These are phyloP conservation scores for Ustilago esculenta DNA, from an alignment of 1,284 basidiomycete genomes.

Conservation along the genomic window DNA sequence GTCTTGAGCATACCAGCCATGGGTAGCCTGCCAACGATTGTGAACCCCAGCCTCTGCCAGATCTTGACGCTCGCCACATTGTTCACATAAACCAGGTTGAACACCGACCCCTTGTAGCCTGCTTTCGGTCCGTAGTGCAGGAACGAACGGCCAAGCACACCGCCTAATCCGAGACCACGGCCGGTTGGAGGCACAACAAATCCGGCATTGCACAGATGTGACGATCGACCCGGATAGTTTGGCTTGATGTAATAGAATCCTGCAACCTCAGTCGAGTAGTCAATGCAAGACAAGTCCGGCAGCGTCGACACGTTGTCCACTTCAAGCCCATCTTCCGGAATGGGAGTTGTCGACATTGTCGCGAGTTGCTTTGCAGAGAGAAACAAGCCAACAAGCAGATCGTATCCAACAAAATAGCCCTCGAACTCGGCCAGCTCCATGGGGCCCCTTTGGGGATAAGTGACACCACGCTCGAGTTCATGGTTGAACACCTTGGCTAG, in stretches of 20 bases:
- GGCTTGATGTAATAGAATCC: slow-evolving; percentile 74
- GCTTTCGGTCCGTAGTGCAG: slow-evolving; percentile 75
- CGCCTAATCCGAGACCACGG: slow-evolving; percentile 78
- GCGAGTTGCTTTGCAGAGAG: slow-evolving; percentile 14
- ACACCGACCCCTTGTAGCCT: slow-evolving; percentile 86
- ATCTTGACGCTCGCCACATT: slow-evolving; percentile 78
- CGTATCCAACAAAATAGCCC: slow-evolving; percentile 52
- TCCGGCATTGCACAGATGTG: slow-evolving; percentile 90
- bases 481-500: slow-evolving; percentile 47
- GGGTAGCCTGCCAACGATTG: slow-evolving; percentile 83
- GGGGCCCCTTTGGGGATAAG: slow-evolving; percentile 53
- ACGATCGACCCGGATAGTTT: slow-evolving; percentile 77
- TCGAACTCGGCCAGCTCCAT: slow-evolving; percentile 45
- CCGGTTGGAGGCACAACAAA: slow-evolving; percentile 81
- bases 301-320: slow-evolving; percentile 5
- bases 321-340: slow-evolving; percentile 16
- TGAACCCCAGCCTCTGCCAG: slow-evolving; percentile 88
- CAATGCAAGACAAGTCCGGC: slow-evolving; percentile 12
- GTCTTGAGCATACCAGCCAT: slow-evolving; percentile 80
- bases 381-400: slow-evolving; percentile 43
- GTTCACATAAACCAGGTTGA: slow-evolving; percentile 91
- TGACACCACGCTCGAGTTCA: slow-evolving; percentile 51
- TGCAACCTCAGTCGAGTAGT: slow-evolving; percentile 69
- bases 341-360: not conserved
- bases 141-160: slow-evolving; percentile 80